Conservation (phyloP, 2,329 filamentous ascomycete species). For the Lanzia echinophila region DNA sequence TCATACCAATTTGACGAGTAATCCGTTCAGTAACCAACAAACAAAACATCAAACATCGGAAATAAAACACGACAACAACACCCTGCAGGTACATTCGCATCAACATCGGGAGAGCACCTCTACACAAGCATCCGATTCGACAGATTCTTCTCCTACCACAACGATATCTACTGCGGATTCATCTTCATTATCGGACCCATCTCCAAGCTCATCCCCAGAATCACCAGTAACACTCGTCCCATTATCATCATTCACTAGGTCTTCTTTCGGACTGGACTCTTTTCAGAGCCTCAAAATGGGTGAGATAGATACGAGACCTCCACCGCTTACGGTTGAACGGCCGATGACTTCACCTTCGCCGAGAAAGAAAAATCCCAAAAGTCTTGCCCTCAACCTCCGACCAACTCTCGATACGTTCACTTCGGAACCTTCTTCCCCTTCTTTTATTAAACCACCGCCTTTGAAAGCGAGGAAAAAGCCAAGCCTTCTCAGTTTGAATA, state of each 20-base stretch:
- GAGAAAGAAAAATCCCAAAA: constrained; percentile 75
- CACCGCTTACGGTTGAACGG: constrained; percentile 36
- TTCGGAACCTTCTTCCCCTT: constrained; percentile 55
- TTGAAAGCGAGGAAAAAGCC: constrained; percentile 63
- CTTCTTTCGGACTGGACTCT: constrained; percentile 41
- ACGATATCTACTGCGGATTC: constrained; percentile 91
- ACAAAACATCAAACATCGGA: constrained; percentile 7
- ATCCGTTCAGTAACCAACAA: constrained; percentile 14
- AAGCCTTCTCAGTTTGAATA: constrained; percentile 72
- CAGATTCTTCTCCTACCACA: constrained; percentile 90
- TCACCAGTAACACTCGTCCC: constrained; percentile 73
- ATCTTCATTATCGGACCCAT: constrained; percentile 81
- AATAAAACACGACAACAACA: constrained; percentile 11
- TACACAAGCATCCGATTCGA: constrained; percentile 72
- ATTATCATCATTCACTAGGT: constrained; percentile 60
- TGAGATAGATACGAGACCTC: constrained; percentile 36
- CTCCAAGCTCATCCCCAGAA: constrained; percentile 86
- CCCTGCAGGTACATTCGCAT: constrained; percentile 38
- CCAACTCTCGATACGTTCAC: constrained; percentile 41
- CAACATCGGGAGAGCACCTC: constrained; percentile 73
- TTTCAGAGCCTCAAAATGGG: constrained; percentile 33
- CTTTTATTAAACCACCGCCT: constrained; percentile 72
- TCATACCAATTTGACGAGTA: constrained; percentile 18
- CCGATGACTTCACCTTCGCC: constrained; percentile 64
- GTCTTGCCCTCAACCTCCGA: constrained; percentile 68